phyloP scores from a whole-genome alignment of 192 early-diverging fungal genomes.

The Gryganskiella cystojenkinii region DNA sequence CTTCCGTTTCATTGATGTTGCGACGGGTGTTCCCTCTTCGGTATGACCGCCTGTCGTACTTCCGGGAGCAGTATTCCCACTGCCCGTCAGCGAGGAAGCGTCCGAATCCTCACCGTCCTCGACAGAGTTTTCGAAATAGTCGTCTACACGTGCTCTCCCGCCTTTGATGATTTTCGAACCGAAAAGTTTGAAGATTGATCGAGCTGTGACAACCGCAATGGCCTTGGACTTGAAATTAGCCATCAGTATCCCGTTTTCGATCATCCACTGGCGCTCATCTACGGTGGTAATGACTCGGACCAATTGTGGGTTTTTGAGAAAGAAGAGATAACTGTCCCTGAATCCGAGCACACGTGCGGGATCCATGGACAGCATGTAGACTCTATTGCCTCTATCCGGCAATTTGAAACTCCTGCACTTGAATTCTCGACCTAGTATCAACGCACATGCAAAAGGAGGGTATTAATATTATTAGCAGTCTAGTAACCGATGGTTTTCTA shows the following conservation, averaged over 20 bases:
- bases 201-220: constrained; percentile 78
- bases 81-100: constrained; percentile 16
- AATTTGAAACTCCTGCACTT: constrained; percentile 81
- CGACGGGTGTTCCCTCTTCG: constrained; percentile 3
- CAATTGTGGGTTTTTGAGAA: constrained; percentile 84
- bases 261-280: constrained; percentile 78
- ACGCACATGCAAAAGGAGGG: background rate
- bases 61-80: background rate
- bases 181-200: constrained; percentile 78
- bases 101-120: constrained; percentile 50
- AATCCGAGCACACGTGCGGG: constrained; percentile 84
- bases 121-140: constrained; percentile 72
- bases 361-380: constrained; percentile 92
- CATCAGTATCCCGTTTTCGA: constrained; percentile 68
- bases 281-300: constrained; percentile 80
- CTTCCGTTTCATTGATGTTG: constrained; percentile 22
- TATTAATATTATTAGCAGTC: too few species aligned
- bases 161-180: constrained; percentile 72
- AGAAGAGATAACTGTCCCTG: constrained; percentile 95
- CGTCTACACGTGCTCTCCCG: constrained; percentile 69
- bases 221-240: constrained; percentile 73
- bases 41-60: background rate
- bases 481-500: too few species aligned
- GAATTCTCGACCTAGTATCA: constrained; percentile 74
- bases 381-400: constrained; percentile 76